Percentiles rank a stretch among this genome's conserved stretches.
These are phyloP conservation scores for Meyerozyma sp. DNA, from an alignment of 1,139 yeast genomes.

Conservation along the genomic window DNA sequence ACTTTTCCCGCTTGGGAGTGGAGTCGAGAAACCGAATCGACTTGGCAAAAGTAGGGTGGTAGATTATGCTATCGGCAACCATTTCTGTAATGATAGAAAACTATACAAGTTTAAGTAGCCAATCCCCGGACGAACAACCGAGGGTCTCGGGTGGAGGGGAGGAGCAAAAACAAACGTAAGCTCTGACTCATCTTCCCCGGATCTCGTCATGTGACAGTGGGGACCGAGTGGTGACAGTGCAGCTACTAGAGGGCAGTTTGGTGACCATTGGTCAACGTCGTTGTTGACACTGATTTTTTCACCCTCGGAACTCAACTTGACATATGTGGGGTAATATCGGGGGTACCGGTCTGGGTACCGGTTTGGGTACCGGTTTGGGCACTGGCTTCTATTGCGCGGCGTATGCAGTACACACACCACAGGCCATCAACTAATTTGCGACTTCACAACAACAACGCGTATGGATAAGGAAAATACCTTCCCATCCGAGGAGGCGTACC, in stretches of 20 bases:
- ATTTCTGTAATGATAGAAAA: constrained; percentile 20
- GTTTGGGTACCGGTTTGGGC: too few species aligned
- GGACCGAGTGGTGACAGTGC: too few species aligned
- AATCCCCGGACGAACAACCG: neutral
- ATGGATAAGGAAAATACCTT: neutral
- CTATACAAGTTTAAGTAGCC: neutral
- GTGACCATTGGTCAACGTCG: neutral
- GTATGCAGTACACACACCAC: neutral
- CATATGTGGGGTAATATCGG: too few species aligned
- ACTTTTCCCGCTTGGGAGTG: constrained; percentile 68
- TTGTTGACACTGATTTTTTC: too few species aligned
- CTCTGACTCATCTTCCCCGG: neutral
- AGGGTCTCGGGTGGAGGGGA: constrained; percentile 1
- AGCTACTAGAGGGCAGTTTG: neutral
- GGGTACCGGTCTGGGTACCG: too few species aligned
- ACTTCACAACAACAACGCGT: neutral
- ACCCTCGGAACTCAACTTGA: too few species aligned
- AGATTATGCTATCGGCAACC: constrained; percentile 63
- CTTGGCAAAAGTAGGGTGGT: constrained; percentile 71
- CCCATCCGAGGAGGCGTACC: neutral
- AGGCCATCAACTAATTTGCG: neutral
- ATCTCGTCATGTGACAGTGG: neutral
- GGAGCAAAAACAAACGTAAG: neutral
- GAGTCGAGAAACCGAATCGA: constrained; percentile 61
- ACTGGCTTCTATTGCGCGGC: too few species aligned